Conservation (phyloP, 176 grass and related monocot species). For the Aegilops umbellulata region DNA sequence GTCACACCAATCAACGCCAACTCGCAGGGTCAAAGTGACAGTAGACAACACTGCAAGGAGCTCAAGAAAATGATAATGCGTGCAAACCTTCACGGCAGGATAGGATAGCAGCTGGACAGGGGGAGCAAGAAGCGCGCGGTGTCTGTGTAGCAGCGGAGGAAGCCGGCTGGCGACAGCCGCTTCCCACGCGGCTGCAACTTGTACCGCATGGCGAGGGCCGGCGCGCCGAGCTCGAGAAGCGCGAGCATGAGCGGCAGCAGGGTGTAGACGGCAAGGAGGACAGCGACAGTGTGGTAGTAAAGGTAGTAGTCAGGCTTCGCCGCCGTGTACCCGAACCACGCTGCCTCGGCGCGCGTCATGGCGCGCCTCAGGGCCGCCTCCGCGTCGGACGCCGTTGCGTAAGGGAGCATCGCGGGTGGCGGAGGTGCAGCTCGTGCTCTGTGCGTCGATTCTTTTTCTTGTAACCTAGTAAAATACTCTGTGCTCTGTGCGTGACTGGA, state of each 20-base stretch:
- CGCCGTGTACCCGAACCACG: slow-evolving; percentile 55
- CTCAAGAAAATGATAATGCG: too few relatives aligned
- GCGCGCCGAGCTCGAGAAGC: slow-evolving; percentile 39
- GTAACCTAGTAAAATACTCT: too few relatives aligned
- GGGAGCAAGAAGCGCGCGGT: slow-evolving; percentile 23
- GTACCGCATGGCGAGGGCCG: slow-evolving; percentile 2
- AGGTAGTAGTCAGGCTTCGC: slow-evolving; percentile 28
- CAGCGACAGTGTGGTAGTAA: slow-evolving; percentile 38
- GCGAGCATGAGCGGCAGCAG: slow-evolving; percentile 47
- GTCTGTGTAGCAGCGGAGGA: slow-evolving; percentile 48
- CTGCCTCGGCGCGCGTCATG: slow-evolving; percentile 27
- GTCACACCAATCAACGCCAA: too few relatives aligned
- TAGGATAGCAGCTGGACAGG: slow-evolving; percentile 43
- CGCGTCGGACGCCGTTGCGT: slow-evolving; percentile 27
- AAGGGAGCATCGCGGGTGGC: slow-evolving; percentile 23
- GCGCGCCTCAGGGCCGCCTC: slow-evolving; percentile 42
- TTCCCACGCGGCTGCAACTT: slow-evolving; percentile 57
- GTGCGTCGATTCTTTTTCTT: too few relatives aligned
- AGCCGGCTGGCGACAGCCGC: slow-evolving; percentile 17
- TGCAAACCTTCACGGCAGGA: slow-evolving; percentile 42
- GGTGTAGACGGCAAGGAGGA: slow-evolving; percentile 40
- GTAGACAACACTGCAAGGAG: too few relatives aligned
- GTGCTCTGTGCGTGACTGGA: too few relatives aligned
- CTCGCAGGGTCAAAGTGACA: too few relatives aligned
- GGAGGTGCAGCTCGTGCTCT: too few relatives aligned